Evolutionary conservation across 306 rosid genomes (phyloP).

Genomic region (Sechiopsis laciniata): DNA sequence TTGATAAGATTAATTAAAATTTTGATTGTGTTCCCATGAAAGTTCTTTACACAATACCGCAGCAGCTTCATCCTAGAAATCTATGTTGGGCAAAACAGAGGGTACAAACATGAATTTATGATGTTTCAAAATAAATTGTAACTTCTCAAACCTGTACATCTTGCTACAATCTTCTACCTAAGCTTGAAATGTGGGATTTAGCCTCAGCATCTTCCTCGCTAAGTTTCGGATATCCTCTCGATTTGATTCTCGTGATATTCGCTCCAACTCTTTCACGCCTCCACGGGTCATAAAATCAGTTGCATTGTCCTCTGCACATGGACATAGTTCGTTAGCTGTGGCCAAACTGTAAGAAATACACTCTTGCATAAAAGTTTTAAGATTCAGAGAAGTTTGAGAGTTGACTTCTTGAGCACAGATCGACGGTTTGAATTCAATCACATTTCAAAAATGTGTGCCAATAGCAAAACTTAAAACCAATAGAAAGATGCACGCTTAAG

Average conservation of each 20-base stretch:
- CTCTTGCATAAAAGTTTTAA: neutral
- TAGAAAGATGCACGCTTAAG: too few species aligned
- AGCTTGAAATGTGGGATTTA: constrained; percentile 32
- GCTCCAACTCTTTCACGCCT: constrained; percentile 44
- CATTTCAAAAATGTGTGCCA: neutral
- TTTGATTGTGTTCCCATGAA: neutral
- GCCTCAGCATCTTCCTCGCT: constrained; percentile 44
- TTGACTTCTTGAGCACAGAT: neutral
- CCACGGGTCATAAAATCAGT: constrained; percentile 39
- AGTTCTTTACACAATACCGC: neutral
- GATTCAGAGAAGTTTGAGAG: neutral
- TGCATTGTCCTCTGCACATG: constrained; percentile 45
- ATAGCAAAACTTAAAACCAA: neutral
- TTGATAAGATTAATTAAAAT: neutral
- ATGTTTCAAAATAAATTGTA: neutral
- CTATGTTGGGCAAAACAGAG: neutral
- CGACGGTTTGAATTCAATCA: neutral
- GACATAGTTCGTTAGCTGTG: neutral
- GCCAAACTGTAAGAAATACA: neutral
- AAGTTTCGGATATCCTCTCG: constrained; percentile 58
- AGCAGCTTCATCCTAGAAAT: neutral
- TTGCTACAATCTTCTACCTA: constrained; percentile 25
- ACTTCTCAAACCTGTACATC: constrained; percentile 8
- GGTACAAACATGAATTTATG: neutral
- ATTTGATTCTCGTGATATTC: constrained; percentile 43